Base-by-base conservation (phyloP, 192 early-diverging fungal genomes). In the Polychytrium aggregatum region DNA sequence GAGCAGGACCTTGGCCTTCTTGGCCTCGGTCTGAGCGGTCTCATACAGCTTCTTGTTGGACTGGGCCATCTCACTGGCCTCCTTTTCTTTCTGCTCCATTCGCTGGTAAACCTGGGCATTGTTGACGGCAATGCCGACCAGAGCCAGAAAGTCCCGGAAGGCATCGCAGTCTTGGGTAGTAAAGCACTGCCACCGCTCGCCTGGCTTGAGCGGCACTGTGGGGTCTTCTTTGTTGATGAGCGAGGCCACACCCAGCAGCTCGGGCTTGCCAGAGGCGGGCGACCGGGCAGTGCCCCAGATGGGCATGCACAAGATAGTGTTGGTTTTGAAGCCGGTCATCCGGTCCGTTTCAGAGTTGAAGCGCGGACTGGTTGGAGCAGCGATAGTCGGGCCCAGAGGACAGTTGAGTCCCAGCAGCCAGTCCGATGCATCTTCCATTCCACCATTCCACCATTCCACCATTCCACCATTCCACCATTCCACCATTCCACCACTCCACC, bases 231-330 rank as follows among this genome's bases (percentile, higher is more conserved):
- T 59, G 38, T 59, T 59, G 14, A 59, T 34, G 14, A 59, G 37
- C 2, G 34, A 45, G 16, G 57, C 48, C 10, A 59, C 51, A 14
- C 49, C 57, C 0, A 59, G 29, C 4, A 59, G 11, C 33, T 52
- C 44, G 28, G 37, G 37, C 26, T 44, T 43, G 20, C 38, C 38
- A 34, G 30, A 2, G 2, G 6, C 31, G 37, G 35, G 20, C 27
- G 39, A 16, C 13, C 25, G 7, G 9, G 45, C 40, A 25, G 47
- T 40, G 2, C 46, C 57, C 46, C 62, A 54, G 13, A 67, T 67
- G 10, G 64, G 64, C 18, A 55, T 21, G 33, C 53, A 54, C 20
- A 67, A 47, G 17, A 67, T 67, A 1, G 31, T 55, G n/a, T 50
- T 26, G 2, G 64, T 67, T 30, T 37, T 41, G 50, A 47, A 64